Conservation (phyloP, 768 basidiomycete genomes). For the Agrocybe praecox region DNA sequence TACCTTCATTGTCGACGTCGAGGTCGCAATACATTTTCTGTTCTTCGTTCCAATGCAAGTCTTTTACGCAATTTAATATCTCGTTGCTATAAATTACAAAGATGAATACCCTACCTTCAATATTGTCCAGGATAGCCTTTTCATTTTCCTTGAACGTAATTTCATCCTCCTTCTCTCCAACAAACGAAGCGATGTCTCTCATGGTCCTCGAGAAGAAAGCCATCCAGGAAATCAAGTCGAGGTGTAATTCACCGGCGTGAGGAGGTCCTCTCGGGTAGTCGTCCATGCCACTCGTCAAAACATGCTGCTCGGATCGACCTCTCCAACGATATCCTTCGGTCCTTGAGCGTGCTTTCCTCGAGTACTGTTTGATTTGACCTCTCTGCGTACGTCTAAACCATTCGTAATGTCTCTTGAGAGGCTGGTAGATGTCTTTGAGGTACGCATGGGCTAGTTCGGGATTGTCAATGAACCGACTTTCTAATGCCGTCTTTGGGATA, state of each 20-base stretch:
- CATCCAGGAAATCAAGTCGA: constrained; percentile 96
- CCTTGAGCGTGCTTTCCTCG: constrained; percentile 79
- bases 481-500: constrained; percentile 18
- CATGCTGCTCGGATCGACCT: constrained; percentile 82
- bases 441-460: constrained; percentile 65
- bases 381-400: constrained; percentile 97
- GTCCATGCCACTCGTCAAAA: constrained; percentile 94
- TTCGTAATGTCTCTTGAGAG: constrained; percentile 88
- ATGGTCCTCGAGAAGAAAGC: constrained; percentile 95
- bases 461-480: constrained; percentile 53
- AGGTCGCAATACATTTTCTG: constrained; percentile 93
- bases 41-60: constrained; percentile 92
- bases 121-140: constrained; percentile 78
- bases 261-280: constrained; percentile 93
- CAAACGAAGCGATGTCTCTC: constrained; percentile 84
- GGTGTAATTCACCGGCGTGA: constrained; percentile 88
- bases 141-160: constrained; percentile 78
- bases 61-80: constrained; percentile 37
- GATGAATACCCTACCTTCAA: constrained; percentile 61
- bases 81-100: not conserved
- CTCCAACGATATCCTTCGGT: constrained; percentile 95
- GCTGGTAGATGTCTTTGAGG: constrained; percentile 79
- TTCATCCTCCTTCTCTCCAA: constrained; percentile 85
- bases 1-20: constrained; percentile 83
- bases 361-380: constrained; percentile 92